Base-by-base conservation (phyloP, 305 asterid species). In the Fraxinus ornus region DNA sequence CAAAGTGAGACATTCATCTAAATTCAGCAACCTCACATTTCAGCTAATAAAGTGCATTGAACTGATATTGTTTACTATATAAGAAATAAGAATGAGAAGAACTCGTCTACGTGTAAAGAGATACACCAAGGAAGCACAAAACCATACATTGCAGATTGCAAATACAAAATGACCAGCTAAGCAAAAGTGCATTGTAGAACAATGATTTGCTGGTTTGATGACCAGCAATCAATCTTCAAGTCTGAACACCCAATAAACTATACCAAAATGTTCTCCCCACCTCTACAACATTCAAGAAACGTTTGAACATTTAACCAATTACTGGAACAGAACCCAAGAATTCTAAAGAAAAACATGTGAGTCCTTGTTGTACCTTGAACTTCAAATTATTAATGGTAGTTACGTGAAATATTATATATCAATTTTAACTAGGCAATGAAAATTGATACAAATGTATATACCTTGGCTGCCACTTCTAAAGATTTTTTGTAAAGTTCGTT, bases 401-500 rank as follows among this genome's bases (percentile, higher is more conserved):
- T 66, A 3, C n/a, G 2, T 7, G 7, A 66, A 24, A 66, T 26
- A 44, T 44, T 15, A 44, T 2, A 44, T 10, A 10, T 2, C 2
- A 44, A 75, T 41, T 37, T 7, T 6, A 19, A 7, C 62, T 21
- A 7, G 2, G 30, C 4, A 77, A 78, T 32, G 75, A 33, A 79
- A 47, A 26, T 66, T 4, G 15, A 10, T 66, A 9, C 36, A 62
- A 62, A 66, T 10, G 5, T 7, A 13, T 7, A 3, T 83, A 79
- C 86, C 80, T 79, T 62, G 8, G 76, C 36, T 39, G 76, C 73
- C 44, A 30, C 77, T 21, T 75, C 83, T 28, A 73, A 26, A 30
- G 86, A 62, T 32, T 79, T 75, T 30, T 39, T 66, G 60, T 83
- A 79, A 8, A 66, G 74, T 9, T 83, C 77, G 37, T 79, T 79